A percentile compares a stretch with the other conserved stretches of the same genome.
Conservation (phyloP, 345 rosid species). For the Rhizophora mangle region DNA sequence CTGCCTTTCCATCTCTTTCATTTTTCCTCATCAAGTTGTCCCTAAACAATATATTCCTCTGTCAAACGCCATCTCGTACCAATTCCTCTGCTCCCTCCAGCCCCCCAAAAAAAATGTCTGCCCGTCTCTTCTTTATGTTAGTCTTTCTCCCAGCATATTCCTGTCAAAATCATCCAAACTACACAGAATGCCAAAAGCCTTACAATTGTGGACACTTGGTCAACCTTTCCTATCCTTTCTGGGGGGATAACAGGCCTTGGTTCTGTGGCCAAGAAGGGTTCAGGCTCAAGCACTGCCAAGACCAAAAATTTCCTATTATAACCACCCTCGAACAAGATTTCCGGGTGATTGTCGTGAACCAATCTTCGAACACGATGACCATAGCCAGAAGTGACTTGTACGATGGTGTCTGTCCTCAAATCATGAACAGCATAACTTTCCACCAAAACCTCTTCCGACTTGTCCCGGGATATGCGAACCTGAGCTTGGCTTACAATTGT, state of each 20-base stretch:
- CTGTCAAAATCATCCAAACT: conserved; percentile 13
- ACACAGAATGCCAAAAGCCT: conserved; percentile 21
- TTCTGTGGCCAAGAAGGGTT: conserved; percentile 40
- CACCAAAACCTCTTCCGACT: neutral
- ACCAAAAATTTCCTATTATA: neutral
- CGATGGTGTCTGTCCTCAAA: conserved; percentile 16
- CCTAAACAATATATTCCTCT: too few species aligned
- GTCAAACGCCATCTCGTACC: neutral
- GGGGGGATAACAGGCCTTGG: conserved; percentile 27
- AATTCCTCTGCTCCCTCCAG: neutral
- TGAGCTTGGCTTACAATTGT: conserved; percentile 37
- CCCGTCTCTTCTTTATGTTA: conserved; percentile 20
- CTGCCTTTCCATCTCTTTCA: neutral
- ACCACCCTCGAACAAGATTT: neutral
- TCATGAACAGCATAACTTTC: neutral
- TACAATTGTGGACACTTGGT: conserved; percentile 33
- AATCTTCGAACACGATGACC: neutral
- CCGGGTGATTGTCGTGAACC: neutral
- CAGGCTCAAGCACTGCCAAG: conserved; percentile 26
- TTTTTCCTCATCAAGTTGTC: too few species aligned
- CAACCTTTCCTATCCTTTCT: conserved; percentile 46
- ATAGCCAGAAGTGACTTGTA: conserved; percentile 20
- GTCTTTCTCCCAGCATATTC: conserved; percentile 22
- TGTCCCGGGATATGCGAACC: neutral
- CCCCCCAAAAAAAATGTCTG: neutral